phyloP scores from a whole-genome alignment of 1,139 yeast species.

The Hansenula sp. region DNA sequence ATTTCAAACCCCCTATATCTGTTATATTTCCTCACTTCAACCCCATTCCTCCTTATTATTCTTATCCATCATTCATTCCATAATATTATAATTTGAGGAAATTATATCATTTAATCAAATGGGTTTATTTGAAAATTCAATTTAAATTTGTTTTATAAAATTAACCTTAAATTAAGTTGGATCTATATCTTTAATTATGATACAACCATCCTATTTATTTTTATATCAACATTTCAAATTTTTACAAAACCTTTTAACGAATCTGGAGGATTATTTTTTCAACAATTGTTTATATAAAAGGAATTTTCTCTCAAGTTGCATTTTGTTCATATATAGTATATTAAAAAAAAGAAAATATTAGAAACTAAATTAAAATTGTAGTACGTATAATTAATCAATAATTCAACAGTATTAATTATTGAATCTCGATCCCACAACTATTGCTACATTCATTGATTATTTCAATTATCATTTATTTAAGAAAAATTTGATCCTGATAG shows the following conservation, averaged over 20 bases:
- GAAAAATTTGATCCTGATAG: too few species aligned
- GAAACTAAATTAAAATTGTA: background rate
- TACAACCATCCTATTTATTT: constrained; percentile 1
- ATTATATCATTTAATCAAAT: too few species aligned
- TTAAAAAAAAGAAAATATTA: constrained; percentile 1
- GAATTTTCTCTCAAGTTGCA: constrained; percentile 1
- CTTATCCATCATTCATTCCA: too few species aligned
- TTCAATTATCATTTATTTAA: too few species aligned
- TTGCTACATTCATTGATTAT: too few species aligned
- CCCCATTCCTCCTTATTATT: too few species aligned
- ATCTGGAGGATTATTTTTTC: background rate
- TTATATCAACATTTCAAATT: background rate
- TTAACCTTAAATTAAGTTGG: background rate
- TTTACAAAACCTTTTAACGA: background rate
- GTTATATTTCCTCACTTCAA: background rate
- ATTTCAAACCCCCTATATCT: too few species aligned
- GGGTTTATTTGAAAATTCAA: too few species aligned
- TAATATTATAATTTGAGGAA: too few species aligned
- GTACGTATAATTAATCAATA: background rate
- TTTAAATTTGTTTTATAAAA: too few species aligned
- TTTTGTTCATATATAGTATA: constrained; percentile 3
- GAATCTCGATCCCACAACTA: too few species aligned
- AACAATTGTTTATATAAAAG: background rate
- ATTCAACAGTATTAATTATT: background rate
- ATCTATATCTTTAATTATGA: background rate